phyloP scores from a whole-genome alignment of 106 monocot species.

The Chionographis japonica region DNA sequence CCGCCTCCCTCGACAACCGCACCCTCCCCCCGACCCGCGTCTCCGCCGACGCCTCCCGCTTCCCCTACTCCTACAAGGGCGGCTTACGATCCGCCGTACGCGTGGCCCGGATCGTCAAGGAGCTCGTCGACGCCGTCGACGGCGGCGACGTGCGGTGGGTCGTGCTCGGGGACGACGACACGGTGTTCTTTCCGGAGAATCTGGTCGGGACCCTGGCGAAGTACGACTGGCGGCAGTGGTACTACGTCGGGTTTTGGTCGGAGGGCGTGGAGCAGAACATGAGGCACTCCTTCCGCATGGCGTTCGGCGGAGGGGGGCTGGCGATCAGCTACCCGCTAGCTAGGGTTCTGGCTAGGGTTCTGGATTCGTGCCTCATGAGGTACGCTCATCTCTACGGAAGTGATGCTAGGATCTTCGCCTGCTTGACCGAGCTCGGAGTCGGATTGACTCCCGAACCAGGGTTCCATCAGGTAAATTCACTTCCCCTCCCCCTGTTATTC shows the following conservation, averaged over 20 bases:
- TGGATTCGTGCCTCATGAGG: slow-evolving; percentile 77
- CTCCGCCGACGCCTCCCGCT: slow-evolving; percentile 40
- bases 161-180: slow-evolving; percentile 92
- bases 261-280: slow-evolving; percentile 66
- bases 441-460: slow-evolving; percentile 65
- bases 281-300: slow-evolving; percentile 66
- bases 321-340: slow-evolving; percentile 81
- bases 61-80: slow-evolving; percentile 56
- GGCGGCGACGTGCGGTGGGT: slow-evolving; percentile 50
- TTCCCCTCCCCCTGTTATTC: not conserved
- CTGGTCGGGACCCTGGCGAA: slow-evolving; percentile 43
- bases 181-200: slow-evolving; percentile 73
- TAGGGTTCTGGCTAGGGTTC: slow-evolving; percentile 46
- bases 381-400: slow-evolving; percentile 78
- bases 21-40: slow-evolving; percentile 17
- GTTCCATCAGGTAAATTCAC: slow-evolving; percentile 73
- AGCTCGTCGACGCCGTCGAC: slow-evolving; percentile 26
- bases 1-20: not conserved
- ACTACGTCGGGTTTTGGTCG: slow-evolving; percentile 69
- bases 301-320: slow-evolving; percentile 81
- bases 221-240: slow-evolving; percentile 56
- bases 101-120: slow-evolving; percentile 49
- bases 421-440: slow-evolving; percentile 79
- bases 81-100: slow-evolving; percentile 64
- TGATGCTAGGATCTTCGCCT: slow-evolving; percentile 71